Conservation (phyloP, 208 protist genomes). For the Leishmania braziliensis region DNA sequence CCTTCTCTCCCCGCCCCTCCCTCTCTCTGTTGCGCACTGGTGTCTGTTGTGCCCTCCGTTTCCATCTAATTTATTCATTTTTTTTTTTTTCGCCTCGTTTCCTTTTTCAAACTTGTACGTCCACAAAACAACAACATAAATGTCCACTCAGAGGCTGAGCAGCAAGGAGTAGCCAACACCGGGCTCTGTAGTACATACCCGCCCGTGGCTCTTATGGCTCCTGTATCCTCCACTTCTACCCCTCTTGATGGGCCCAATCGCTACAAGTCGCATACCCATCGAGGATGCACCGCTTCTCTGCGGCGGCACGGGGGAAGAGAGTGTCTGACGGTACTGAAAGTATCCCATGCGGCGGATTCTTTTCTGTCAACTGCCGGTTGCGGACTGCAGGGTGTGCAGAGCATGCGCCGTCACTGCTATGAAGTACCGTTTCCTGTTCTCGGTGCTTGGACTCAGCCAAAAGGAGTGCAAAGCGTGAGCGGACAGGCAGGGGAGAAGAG, state of each 20-base stretch:
- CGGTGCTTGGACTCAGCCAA: not conserved
- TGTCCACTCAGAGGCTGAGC: not conserved
- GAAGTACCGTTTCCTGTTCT: not conserved
- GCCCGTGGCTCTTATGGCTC: not conserved
- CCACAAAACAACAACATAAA: not conserved
- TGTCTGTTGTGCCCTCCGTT: not conserved
- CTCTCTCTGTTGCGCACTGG: not conserved
- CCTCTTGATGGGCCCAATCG: not conserved
- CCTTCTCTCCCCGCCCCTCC: not conserved
- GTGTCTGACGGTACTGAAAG: not conserved
- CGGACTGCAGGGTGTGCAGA: not conserved
- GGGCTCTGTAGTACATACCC: not conserved
- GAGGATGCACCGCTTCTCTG: not conserved
- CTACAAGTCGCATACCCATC: not conserved
- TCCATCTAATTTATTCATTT: not conserved
- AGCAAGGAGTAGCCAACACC: too few species aligned
- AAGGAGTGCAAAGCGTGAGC: not conserved
- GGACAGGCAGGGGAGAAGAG: not conserved
- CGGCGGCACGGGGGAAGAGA: not conserved
- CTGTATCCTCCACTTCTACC: not conserved
- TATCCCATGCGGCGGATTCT: not conserved
- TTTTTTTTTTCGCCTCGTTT: not conserved
- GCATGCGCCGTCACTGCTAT: not conserved
- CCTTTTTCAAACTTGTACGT: not conserved
- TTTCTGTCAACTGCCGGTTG: not conserved